A percentile compares a stretch with the other conserved stretches of the same genome.
Evolutionary conservation across 169 alveolate genomes (phyloP).

Genomic region (Eimeria brunetti): DNA sequence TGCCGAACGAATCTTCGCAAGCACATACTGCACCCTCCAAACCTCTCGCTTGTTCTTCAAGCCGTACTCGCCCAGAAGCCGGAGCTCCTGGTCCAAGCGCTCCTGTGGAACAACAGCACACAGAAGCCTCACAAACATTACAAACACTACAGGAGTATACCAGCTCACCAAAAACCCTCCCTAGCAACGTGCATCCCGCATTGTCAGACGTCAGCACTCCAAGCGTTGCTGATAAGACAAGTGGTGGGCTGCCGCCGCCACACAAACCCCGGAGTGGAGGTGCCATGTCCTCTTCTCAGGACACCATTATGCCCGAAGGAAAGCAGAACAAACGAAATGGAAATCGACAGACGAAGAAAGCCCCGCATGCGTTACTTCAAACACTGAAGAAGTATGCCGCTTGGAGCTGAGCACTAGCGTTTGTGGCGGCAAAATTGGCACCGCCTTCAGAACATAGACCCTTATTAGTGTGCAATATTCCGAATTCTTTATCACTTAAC

Average conservation of each 20-base stretch:
- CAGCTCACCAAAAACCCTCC: neutral
- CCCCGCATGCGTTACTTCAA: neutral
- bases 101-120: conserved; percentile 86
- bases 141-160: neutral
- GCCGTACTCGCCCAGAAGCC: conserved; percentile 99
- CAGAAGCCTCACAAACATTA: neutral
- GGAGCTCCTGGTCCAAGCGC: conserved; percentile 96
- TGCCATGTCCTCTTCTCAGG: neutral
- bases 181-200: neutral
- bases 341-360: neutral
- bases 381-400: neutral
- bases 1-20: conserved; percentile 99
- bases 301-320: neutral
- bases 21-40: conserved; percentile 98
- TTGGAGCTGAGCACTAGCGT: neutral
- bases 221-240: neutral
- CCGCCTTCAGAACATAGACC: neutral
- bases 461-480: neutral
- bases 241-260: neutral
- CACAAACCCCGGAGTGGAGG: neutral
- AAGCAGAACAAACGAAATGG: neutral
- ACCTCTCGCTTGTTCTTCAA: conserved; percentile 99
- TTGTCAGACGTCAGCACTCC: neutral
- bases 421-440: neutral
- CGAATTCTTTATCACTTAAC: neutral